Base-by-base conservation (phyloP, 2,329 filamentous ascomycete genomes). In the Aspergillus calidoustus region DNA sequence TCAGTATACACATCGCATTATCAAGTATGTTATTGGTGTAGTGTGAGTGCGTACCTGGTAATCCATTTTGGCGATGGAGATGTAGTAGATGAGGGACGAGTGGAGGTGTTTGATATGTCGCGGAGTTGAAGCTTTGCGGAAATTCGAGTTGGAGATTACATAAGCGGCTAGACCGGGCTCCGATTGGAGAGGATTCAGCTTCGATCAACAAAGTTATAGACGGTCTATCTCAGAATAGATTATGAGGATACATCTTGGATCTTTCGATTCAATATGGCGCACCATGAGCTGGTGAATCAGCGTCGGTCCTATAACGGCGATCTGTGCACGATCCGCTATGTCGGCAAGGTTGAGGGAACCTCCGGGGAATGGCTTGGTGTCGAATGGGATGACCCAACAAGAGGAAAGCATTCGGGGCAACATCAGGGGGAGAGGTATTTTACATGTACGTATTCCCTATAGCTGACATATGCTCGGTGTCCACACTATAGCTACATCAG, bases 391-490 rank as follows among this genome's bases (percentile, higher is more conserved):
- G 91, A 97, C 75, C 81, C 88, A 60, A 84, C 83, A 43, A 86
- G 93, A 71, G 95, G 95, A 64, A 98, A 97, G 81, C 93, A 99
- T 78, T 87, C 94, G 71, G 95, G 95, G 62, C 88, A 89, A 63
- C 88, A 96, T 77, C 88, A 90, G 66, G 92, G 90, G 62, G 82
- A 85, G 64, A 87, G 86, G 64, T 97, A 97, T 74, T 98, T 98
- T 72, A 81, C 84, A 69, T 97, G 94, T 94, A 85, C 38, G 38
- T 19, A 57, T 31, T 52, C 47, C 30, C 17, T 28, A 4, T 7
- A 28, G 4, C 6, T 2, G 25, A 3, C 6, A 4, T 4, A 28
- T 28, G 25, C 25, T 28, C 6, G 25, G 25, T 28, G 25, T 28
- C 25, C 6, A 4, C 6, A 28, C 8, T 13, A 41, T 41, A 25